Evolutionary conservation across 2,329 filamentous ascomycete species (phyloP), one percentile per base, ranked within the genome.

Genomic region (Neonectria punicea): DNA sequence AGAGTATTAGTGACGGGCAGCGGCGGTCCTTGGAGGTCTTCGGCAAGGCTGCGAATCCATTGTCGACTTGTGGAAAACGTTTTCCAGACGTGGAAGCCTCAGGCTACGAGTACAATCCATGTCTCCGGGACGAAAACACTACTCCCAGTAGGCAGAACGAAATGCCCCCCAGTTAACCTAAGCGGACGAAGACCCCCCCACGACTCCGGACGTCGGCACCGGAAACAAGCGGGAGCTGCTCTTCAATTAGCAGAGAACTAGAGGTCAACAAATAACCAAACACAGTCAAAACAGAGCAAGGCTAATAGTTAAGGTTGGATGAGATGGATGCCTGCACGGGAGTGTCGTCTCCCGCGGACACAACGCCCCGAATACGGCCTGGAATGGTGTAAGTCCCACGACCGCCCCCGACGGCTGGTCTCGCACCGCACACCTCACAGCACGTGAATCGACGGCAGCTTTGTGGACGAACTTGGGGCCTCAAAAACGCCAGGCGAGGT

Each of bases 401-500:
- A 10, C 30, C 50, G 46, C 53, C 49, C 7, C 34, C 6, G 16
- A 39, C 36, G 6, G 8, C 5, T 16, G 36, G 14, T 39, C 36
- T 39, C 34, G 11, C 5, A 13, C 22, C 4, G 22, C 36, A 36
- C 34, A 16, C 3, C 7, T 39, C 14, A n/a, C 36, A 39, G 36
- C 36, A 16, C 14, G 36, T 39, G 36, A 39, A n/a, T 16, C 16
- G 14, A 39, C 36, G 36, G 5, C 36, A 16, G 5, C 14, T 39
- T 13, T 16, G 36, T 39, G 14, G 36, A 39, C 36, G 5, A 36
- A 36, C 5, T 14, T 39, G 13, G 6, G 14, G 25, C 32, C 41
- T 28, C n/a, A 6, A 34, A 16, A 28, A 54, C 51, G 16, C 44
- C 20, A 50, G 51, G 22, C 51, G 36, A 61, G 18, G 44, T 58